phyloP scores from a whole-genome alignment of 345 rosid species.

The Eucalyptus erythrocorys region DNA sequence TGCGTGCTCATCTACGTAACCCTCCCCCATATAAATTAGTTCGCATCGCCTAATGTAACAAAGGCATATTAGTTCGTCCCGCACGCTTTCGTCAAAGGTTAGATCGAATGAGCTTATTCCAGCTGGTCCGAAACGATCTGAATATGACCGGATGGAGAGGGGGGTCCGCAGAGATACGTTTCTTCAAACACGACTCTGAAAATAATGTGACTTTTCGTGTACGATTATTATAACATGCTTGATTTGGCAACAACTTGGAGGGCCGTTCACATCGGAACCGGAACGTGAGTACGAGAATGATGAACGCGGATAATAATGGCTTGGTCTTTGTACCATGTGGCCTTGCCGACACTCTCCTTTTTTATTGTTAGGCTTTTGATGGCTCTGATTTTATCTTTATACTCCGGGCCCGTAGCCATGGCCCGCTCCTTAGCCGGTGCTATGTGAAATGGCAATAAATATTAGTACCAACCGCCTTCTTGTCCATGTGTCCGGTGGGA shows the following conservation, averaged over 20 bases:
- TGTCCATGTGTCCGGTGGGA: neutral
- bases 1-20: neutral
- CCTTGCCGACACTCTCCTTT: neutral
- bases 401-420: neutral
- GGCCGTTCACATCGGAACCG: neutral
- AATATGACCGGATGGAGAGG: neutral
- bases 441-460: neutral
- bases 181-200: neutral
- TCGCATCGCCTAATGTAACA: neutral
- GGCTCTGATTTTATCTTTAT: neutral
- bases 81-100: neutral
- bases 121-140: neutral
- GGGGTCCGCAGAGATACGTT: neutral
- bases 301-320: neutral
- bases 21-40: neutral
- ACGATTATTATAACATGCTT: accelerated
- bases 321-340: neutral
- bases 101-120: neutral
- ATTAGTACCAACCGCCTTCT: neutral
- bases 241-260: neutral
- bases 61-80: neutral
- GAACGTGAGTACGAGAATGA: neutral
- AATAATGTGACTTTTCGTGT: neutral
- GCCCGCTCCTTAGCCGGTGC: neutral
- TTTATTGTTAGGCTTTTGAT: neutral